Evolutionary conservation across 2,329 filamentous ascomycete genomes (phyloP).

Genomic region (Hymenoscyphus infarciens): DNA sequence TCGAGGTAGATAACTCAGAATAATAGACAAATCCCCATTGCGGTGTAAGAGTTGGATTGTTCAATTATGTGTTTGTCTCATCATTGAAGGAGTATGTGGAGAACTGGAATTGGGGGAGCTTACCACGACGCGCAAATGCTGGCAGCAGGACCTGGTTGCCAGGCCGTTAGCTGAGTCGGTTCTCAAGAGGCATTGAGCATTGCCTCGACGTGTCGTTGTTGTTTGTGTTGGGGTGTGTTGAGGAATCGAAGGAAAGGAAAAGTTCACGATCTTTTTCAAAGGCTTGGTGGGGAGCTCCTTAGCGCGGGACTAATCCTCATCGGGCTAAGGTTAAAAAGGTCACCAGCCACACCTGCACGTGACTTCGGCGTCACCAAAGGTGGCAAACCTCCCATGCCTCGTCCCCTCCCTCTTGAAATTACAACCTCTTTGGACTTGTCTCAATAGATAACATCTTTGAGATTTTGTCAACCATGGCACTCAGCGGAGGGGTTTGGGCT

Average conservation of each 20-base stretch:
- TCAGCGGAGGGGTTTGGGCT: conserved; percentile 32
- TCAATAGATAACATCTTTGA: not conserved
- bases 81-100: conserved; percentile 33
- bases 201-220: not conserved
- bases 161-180: not conserved
- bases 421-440: not conserved
- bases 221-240: not conserved
- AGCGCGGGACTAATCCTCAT: not conserved
- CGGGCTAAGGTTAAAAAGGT: not conserved
- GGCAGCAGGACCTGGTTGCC: not conserved
- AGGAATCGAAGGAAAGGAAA: not conserved
- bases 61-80: conserved; percentile 39
- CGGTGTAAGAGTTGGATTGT: conserved; percentile 44
- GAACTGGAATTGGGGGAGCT: conserved; percentile 12
- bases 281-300: not conserved
- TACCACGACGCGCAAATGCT: conserved; percentile 16
- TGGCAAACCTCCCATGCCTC: conserved; percentile 10
- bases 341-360: conserved; percentile 4
- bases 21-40: conserved; percentile 37
- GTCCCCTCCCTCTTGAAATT: not conserved
- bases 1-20: conserved; percentile 33
- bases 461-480: conserved; percentile 29
- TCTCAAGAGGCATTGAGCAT: not conserved
- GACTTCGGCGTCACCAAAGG: conserved; percentile 3
- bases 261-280: conserved; percentile 7